Conservation (phyloP, 1,139 yeast species). For the Tardiomyces digboiensis region DNA sequence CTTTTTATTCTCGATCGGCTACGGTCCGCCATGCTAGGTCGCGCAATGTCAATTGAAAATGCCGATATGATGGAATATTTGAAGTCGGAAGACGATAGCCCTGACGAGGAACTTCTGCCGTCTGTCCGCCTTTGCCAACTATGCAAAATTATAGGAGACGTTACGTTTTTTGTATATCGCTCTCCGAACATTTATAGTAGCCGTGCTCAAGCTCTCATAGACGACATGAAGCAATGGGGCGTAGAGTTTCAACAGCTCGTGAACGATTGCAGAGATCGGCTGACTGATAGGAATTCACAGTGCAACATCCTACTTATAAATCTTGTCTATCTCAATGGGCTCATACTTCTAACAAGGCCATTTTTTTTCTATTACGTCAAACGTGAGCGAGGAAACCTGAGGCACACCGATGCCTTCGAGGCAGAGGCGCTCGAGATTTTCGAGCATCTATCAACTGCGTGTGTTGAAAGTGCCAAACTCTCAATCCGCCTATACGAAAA, state of each 20-base stretch:
- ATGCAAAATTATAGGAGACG: conserved; percentile 22
- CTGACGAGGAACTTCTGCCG: conserved; percentile 11
- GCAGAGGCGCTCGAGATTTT: conserved; percentile 19
- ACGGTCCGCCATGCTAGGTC: conserved; percentile 32
- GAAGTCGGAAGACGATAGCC: conserved; percentile 15
- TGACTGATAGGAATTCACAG: conserved; percentile 14
- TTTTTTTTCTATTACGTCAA: conserved; percentile 33
- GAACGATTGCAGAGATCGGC: conserved; percentile 3
- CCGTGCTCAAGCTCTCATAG: conserved; percentile 31
- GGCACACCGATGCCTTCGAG: background rate
- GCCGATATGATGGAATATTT: conserved; percentile 35
- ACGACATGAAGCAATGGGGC: conserved; percentile 35
- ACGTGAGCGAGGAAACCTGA: conserved; percentile 11
- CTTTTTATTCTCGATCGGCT: conserved; percentile 34
- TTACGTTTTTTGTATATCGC: conserved; percentile 30
- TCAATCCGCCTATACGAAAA: conserved; percentile 29
- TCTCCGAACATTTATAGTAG: conserved; percentile 29
- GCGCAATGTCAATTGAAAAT: conserved; percentile 33
- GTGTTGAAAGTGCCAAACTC: conserved; percentile 32
- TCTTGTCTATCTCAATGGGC: conserved; percentile 33
- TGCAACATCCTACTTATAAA: conserved; percentile 27
- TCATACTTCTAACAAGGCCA: conserved; percentile 37
- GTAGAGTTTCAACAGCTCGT: conserved; percentile 17
- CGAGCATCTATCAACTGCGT: conserved; percentile 20
- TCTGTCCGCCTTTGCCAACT: conserved; percentile 10